These are phyloP conservation scores for Xanthoceras sorbifolium DNA, from an alignment of 345 rosid species.

Conservation along the genomic window DNA sequence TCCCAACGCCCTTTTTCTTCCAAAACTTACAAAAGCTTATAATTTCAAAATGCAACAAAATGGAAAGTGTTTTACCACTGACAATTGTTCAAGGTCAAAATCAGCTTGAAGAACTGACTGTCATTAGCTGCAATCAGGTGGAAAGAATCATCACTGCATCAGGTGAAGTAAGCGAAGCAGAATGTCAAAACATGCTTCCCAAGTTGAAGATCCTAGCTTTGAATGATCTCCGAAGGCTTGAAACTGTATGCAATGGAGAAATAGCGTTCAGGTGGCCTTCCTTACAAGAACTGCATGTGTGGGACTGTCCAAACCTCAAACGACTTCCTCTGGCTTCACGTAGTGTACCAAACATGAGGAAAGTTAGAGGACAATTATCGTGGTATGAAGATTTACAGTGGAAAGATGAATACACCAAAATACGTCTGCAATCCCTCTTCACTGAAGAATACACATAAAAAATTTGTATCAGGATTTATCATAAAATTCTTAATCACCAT, in stretches of 20 bases:
- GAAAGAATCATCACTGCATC: background rate
- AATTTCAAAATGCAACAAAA: constrained; percentile 3
- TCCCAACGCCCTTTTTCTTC: background rate
- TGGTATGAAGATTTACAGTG: background rate
- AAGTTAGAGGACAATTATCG: background rate
- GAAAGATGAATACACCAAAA: background rate
- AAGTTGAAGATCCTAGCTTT: background rate
- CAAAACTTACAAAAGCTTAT: background rate
- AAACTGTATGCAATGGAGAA: background rate
- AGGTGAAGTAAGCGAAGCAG: background rate
- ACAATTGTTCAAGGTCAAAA: background rate
- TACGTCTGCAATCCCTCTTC: background rate
- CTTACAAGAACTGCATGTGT: background rate
- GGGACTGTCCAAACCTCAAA: background rate
- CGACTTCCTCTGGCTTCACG: constrained; percentile 3
- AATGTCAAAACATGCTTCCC: background rate
- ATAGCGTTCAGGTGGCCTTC: background rate
- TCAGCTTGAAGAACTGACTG: background rate
- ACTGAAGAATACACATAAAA: background rate
- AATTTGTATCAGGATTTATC: too few relatives aligned
- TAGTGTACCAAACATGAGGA: background rate
- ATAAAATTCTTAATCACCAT: too few relatives aligned
- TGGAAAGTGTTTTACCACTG: background rate
- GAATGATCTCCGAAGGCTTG: constrained; percentile 7
- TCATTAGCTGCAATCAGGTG: background rate